Evolutionary conservation across 106 monocot species (phyloP), one percentile per base, ranked within the genome.

Genomic region (Acorus gramineus): DNA sequence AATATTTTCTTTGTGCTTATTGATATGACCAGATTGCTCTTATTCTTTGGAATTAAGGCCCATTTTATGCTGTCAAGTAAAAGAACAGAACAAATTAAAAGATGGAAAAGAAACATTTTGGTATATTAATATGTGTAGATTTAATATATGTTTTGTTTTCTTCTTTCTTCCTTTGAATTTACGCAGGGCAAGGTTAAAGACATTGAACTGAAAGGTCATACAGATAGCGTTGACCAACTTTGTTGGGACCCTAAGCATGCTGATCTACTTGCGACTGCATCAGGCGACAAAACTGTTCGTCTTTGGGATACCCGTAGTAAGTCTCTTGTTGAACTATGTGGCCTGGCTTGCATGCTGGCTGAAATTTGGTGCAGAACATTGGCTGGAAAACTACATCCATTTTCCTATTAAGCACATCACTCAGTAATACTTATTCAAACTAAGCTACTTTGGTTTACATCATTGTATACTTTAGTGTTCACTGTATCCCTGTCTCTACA

Each of bases 271-370:
- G 96, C 96, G 50, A 96, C 96, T 65, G 90, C 91, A 47, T 87
- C 96, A 53, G 96, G 87, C 4, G 91, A 96, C 58, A 96, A 91
- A 74, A 87, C 96, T 9, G 87, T 96, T 59, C 91, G 96, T 46
- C 87, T 96, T 62, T 96, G 91, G 96, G 96, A 96, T 81, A 85
- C 81, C 70, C 87, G 96, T 14, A 96, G 96, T 96, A 85, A 85
- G 86, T 82, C 14, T 11, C 13, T 8, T 14, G 14, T 11, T 64
- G 52, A 14, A 51, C 13, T 51, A 11, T 12, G 11, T 42, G 5
- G 12, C 11, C 11, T 28, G 28, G 6, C 8, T 44, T 59, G 2
- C 28, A 28, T 28, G 28, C 28, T 28, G 28, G 28, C 28, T 28
- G 28, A 28, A 28, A 28, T 28, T 28, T 28, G 28, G 28, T 28